Evolutionary conservation across 1,284 basidiomycete species (phyloP).

Genomic region (Ceratobasidium sp.): DNA sequence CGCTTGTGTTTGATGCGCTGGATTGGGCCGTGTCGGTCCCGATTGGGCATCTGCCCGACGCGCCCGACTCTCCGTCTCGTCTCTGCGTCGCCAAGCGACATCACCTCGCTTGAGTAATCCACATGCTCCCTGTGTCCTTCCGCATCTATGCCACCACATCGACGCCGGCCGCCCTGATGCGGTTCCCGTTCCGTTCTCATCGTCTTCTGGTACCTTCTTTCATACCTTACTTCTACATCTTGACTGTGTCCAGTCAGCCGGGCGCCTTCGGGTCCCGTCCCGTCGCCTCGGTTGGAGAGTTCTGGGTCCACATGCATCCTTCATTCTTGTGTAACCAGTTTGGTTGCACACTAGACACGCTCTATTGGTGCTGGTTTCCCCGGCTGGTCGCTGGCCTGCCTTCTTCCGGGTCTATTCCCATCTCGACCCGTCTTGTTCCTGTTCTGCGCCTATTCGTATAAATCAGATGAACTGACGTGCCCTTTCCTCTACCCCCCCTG

Average conservation of each 20-base stretch:
- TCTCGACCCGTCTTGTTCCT: constrained; percentile 17
- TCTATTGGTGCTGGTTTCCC: constrained; percentile 7
- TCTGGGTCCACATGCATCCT: constrained; percentile 30
- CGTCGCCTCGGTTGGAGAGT: constrained; percentile 13
- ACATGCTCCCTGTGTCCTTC: constrained; percentile 19
- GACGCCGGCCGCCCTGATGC: constrained; percentile 30
- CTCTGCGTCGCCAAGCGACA: constrained; percentile 32
- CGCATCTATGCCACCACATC: constrained; percentile 23
- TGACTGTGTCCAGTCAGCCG: constrained; percentile 12
- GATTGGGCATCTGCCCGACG: constrained; percentile 25
- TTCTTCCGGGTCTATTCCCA: constrained; percentile 18
- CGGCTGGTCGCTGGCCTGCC: constrained; percentile 13
- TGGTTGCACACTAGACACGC: constrained; percentile 14
- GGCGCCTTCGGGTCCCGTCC: constrained; percentile 6
- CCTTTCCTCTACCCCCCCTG: constrained; percentile 29
- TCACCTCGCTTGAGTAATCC: constrained; percentile 34
- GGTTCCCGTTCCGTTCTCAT: constrained; percentile 4
- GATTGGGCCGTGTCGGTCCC: constrained; percentile 2
- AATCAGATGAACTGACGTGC: constrained; percentile 35
- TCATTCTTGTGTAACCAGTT: constrained; percentile 31
- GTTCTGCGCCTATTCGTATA: constrained; percentile 14
- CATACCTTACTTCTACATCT: constrained; percentile 8
- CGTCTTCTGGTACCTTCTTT: constrained; percentile 31
- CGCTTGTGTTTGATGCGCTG: constrained; percentile 7
- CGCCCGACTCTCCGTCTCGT: constrained; percentile 32